phyloP scores from a whole-genome alignment of 805 yeast genomes.

The Starmerella apis region DNA sequence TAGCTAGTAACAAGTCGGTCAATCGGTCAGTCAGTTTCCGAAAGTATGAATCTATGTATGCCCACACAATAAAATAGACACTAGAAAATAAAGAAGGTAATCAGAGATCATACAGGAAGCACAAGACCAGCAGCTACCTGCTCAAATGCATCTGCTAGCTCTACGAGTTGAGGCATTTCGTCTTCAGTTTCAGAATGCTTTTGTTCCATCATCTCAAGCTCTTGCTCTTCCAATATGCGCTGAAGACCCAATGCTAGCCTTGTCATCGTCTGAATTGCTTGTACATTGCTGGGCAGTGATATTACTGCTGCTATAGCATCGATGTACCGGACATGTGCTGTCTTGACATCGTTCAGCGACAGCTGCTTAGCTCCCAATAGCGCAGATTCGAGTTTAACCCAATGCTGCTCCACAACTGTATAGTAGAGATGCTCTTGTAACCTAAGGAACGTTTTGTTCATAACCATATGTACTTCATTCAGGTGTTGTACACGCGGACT shows the following conservation, averaged over 20 bases:
- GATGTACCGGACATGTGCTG: not conserved
- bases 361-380: not conserved
- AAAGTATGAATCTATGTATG: too few species aligned
- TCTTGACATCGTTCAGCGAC: not conserved
- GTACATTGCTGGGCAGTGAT: not conserved
- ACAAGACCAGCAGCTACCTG: not conserved
- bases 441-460: not conserved
- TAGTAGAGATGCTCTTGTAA: slow-evolving; percentile 1
- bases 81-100: too few species aligned
- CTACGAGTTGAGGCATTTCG: not conserved
- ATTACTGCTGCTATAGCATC: not conserved
- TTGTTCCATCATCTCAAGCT: not conserved
- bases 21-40: too few species aligned
- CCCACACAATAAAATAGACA: too few species aligned
- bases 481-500: not conserved
- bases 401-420: not conserved
- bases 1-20: too few species aligned
- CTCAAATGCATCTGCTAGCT: slow-evolving; percentile 1
- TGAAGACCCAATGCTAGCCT: slow-evolving; percentile 9
- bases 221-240: slow-evolving; percentile 4
- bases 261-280: slow-evolving; percentile 7
- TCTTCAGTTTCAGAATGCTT: not conserved
- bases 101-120: not conserved
- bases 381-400: not conserved
- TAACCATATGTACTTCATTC: slow-evolving; percentile 1